Evolutionary conservation across 139 green algal genomes (phyloP).

Genomic region (Closterium sp.): DNA sequence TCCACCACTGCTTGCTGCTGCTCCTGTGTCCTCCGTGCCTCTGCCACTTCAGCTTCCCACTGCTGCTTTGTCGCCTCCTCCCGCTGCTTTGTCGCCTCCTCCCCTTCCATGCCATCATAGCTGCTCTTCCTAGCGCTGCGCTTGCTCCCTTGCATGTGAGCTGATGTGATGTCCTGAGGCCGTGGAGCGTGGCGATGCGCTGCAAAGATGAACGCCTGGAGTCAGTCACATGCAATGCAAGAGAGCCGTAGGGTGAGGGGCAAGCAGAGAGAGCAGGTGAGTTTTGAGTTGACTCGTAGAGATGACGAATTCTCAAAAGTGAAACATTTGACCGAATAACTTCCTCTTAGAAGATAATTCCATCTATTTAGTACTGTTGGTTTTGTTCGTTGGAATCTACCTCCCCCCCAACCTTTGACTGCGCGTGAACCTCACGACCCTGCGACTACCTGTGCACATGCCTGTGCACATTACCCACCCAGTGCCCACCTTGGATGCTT

Average conservation of each 20-base stretch:
- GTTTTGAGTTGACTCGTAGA: neutral
- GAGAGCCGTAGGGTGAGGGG: neutral
- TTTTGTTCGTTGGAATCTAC: too few species aligned
- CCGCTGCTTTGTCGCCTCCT: neutral
- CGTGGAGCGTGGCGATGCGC: neutral
- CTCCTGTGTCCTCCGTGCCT: neutral
- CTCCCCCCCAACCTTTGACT: too few species aligned
- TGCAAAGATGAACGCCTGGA: neutral
- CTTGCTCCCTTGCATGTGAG: neutral
- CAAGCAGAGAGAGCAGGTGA: neutral
- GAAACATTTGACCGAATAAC: too few species aligned
- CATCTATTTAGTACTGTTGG: too few species aligned
- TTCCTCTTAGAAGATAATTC: too few species aligned
- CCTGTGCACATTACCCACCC: too few species aligned
- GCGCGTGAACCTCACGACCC: too few species aligned
- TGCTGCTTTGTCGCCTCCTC: neutral
- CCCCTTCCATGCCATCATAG: neutral
- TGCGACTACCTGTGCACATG: too few species aligned
- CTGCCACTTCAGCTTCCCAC: conserved; percentile 2
- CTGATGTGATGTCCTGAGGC: too few species aligned
- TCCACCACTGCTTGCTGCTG: conserved; percentile 1
- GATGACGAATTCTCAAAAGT: too few species aligned
- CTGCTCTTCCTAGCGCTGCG: neutral
- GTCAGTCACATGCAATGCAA: neutral
- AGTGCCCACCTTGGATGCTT: neutral